Base-by-base conservation (phyloP, 305 asterid species). In the Solanum hybrid region DNA sequence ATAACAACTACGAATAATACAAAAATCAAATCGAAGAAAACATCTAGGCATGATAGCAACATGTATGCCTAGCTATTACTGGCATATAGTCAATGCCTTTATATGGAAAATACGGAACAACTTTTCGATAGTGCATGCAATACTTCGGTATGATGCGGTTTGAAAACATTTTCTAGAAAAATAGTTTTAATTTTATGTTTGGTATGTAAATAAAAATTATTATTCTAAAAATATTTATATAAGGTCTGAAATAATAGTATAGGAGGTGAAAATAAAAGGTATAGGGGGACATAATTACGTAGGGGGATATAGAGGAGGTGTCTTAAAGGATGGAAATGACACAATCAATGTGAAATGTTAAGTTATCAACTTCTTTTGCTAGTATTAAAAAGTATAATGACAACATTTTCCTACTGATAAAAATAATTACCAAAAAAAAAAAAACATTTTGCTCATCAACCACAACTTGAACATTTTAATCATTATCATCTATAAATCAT, bases 1-100 rank as follows among this genome's bases (percentile, higher is more conserved):
- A 2, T 5, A 22, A 35, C 29, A 22, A 76, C 2, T 1, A 3
- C 1, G 2, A 66, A 10, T 66, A n/a, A 66, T n/a, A 66, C 6
- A 10, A 24, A 24, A n/a, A 66, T n/a, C 14, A n/a, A 66, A 66
- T 2, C 15, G 2, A 10, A 10, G 13, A 66, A 66, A 66, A n/a
- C n/a, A 64, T n/a, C 31, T 66, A 10, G 56, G 51, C 22, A 56
- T 60, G 71, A 56, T 88, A 32, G 66, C 24, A 89, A 78, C n/a
- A 17, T 60, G 87, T 71, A 51, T 10, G 60, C 31, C 15, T 40
- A 40, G 51, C 27, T n/a, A n/a, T 90, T 85, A 86, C 40, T 81
- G 60, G 88, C 87, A 78, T 73, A 80, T 72, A 78, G 76, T 60
- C 88, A 78, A 78, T 86, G 45, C 72, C 36, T 85, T 38, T 26